These are phyloP conservation scores for Dioscorea zingiberensis DNA, from an alignment of 106 monocot genomes.

Conservation along the genomic window DNA sequence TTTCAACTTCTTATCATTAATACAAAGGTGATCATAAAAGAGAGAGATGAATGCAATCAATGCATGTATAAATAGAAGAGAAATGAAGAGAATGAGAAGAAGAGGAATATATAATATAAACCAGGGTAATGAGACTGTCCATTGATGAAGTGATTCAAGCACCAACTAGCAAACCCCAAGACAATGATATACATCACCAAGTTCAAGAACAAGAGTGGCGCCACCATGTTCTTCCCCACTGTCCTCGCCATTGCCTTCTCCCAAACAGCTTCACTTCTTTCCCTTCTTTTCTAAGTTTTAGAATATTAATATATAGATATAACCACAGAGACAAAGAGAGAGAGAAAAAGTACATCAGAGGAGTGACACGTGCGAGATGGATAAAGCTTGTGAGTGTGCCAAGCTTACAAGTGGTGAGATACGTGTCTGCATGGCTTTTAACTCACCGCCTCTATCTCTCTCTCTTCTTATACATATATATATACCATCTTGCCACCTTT, in stretches of 20 bases:
- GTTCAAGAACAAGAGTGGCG: constrained; percentile 58
- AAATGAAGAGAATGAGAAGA: no score
- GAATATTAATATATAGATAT: not conserved
- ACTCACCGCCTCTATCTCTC: no score
- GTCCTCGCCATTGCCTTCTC: not conserved
- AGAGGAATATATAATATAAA: not conserved
- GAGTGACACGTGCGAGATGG: not conserved
- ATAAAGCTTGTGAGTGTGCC: not conserved
- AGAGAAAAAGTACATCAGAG: no score
- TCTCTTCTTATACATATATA: no score
- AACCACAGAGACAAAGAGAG: not conserved
- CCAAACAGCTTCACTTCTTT: no score
- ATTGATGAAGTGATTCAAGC: constrained; percentile 64
- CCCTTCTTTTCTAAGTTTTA: no score
- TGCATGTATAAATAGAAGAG: no score
- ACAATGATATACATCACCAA: constrained; percentile 48
- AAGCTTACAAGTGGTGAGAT: not conserved
- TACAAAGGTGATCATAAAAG: no score
- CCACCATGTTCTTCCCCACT: constrained; percentile 28
- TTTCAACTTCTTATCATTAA: no score
- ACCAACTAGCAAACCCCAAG: constrained; percentile 58
- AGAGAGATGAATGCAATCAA: no score
- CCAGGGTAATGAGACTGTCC: constrained; percentile 46
- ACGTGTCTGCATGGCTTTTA: not conserved
- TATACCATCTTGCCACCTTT: no score